phyloP scores from a whole-genome alignment of 2,329 filamentous ascomycete genomes.

The Aspergillus intermedius region DNA sequence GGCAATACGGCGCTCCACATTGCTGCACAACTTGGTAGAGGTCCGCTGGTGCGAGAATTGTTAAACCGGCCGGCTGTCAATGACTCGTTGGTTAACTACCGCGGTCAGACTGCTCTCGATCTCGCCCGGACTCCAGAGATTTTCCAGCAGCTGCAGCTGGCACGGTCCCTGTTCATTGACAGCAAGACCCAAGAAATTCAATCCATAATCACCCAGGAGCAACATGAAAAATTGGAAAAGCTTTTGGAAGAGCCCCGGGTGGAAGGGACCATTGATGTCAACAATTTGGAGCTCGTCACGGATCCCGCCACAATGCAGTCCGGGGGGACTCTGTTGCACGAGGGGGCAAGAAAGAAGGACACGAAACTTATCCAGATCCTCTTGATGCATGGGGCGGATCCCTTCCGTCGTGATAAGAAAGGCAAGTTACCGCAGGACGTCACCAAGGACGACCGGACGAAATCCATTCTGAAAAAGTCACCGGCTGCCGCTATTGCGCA shows the following conservation, averaged over 20 bases:
- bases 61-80: constrained; percentile 79
- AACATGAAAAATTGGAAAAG: constrained; percentile 72
- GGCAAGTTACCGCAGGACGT: constrained; percentile 94
- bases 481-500: constrained; percentile 92
- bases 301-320: constrained; percentile 69
- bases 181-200: constrained; percentile 79
- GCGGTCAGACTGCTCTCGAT: constrained; percentile 79
- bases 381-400: constrained; percentile 88
- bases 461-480: constrained; percentile 84
- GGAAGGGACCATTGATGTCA: constrained; percentile 83
- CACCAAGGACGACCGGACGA: constrained; percentile 86
- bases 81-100: constrained; percentile 76
- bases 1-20: constrained; percentile 91
- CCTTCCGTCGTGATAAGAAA: constrained; percentile 88
- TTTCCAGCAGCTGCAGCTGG: constrained; percentile 88
- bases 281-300: constrained; percentile 79
- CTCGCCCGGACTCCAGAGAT: constrained; percentile 88
- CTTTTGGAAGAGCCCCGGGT: constrained; percentile 78
- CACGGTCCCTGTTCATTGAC: constrained; percentile 83
- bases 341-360: constrained; percentile 84
- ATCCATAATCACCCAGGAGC: constrained; percentile 61
- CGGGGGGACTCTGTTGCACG: constrained; percentile 89
- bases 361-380: constrained; percentile 82
- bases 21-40: constrained; percentile 74
- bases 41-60: constrained; percentile 72